Conservation (phyloP, 2,329 filamentous ascomycete genomes). For the Colletotrichum trifolii region DNA sequence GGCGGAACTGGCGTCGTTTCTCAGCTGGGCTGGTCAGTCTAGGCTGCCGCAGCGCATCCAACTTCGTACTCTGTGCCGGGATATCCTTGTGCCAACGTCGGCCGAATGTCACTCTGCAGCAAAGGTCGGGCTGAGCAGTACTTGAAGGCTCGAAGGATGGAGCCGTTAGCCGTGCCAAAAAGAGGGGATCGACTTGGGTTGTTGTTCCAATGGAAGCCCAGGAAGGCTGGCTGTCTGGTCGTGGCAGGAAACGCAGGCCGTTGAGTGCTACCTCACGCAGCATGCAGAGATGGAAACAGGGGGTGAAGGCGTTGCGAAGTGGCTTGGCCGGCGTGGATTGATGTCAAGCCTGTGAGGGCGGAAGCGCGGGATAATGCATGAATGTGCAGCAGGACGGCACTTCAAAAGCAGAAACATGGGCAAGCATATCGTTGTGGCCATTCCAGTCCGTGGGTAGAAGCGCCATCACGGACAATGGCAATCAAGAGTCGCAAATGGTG, state of each 20-base stretch:
- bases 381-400: not conserved
- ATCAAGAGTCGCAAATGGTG: too few relatives aligned
- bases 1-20: not conserved
- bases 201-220: slow-evolving; percentile 18
- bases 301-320: not conserved
- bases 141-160: slow-evolving; percentile 10
- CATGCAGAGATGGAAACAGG: not conserved
- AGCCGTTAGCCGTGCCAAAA: slow-evolving; percentile 17
- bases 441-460: too few relatives aligned
- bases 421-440: not conserved
- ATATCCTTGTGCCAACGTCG: slow-evolving; percentile 4
- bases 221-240: not conserved
- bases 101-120: slow-evolving; percentile 20
- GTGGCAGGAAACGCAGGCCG: not conserved
- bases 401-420: not conserved
- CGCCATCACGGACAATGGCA: too few relatives aligned
- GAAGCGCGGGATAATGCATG: slow-evolving; percentile 12
- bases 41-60: not conserved
- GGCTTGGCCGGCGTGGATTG: not conserved
- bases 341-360: slow-evolving; percentile 1
- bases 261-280: not conserved
- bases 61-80: slow-evolving; percentile 1
- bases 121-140: slow-evolving; percentile 8
- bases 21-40: slow-evolving; percentile 7
- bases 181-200: slow-evolving; percentile 18